These are phyloP conservation scores for Ophiostoma himal-ulmi DNA, from an alignment of 2,329 filamentous ascomycete genomes.

Conservation along the genomic window DNA sequence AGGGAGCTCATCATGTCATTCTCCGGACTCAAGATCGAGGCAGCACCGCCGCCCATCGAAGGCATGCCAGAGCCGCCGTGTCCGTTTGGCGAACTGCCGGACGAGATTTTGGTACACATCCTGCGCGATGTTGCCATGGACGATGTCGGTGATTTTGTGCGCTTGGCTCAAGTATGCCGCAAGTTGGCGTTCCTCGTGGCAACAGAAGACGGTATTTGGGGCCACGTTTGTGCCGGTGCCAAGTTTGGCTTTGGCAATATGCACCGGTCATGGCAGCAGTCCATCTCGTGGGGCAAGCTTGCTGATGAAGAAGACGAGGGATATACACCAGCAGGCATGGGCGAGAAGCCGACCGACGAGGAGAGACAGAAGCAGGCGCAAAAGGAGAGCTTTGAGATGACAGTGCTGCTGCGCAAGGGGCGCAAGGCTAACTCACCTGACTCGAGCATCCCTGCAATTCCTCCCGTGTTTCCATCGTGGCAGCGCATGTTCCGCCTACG, in stretches of 20 bases:
- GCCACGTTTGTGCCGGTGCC: slow-evolving; percentile 60
- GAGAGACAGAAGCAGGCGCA: slow-evolving; percentile 22
- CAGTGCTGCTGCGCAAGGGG: slow-evolving; percentile 39
- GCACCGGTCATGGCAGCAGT: slow-evolving; percentile 70
- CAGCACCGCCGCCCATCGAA: slow-evolving; percentile 62
- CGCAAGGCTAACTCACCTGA: slow-evolving; percentile 36
- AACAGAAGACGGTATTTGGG: slow-evolving; percentile 84
- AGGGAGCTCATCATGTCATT: slow-evolving; percentile 72
- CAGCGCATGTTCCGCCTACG: slow-evolving; percentile 70
- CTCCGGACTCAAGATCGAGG: slow-evolving; percentile 61
- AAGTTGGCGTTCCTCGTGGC: slow-evolving; percentile 77
- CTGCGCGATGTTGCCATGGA: slow-evolving; percentile 62
- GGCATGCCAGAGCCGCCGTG: slow-evolving; percentile 69
- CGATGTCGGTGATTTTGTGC: slow-evolving; percentile 72
- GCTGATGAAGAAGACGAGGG: slow-evolving; percentile 21
- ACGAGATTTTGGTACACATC: slow-evolving; percentile 79
- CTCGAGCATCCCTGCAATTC: not conserved
- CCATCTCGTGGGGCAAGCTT: slow-evolving; percentile 52
- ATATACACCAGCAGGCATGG: not conserved
- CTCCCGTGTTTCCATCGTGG: slow-evolving; percentile 43
- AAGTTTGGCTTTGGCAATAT: slow-evolving; percentile 77
- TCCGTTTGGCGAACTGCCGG: slow-evolving; percentile 68
- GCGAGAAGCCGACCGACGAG: slow-evolving; percentile 27
- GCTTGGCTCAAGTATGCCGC: slow-evolving; percentile 77
- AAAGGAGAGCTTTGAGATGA: slow-evolving; percentile 35